A percentile compares a stretch with the other conserved stretches of the same genome.
Conservation (phyloP, 106 monocot species). For the Phalaenopsis aphrodite region DNA sequence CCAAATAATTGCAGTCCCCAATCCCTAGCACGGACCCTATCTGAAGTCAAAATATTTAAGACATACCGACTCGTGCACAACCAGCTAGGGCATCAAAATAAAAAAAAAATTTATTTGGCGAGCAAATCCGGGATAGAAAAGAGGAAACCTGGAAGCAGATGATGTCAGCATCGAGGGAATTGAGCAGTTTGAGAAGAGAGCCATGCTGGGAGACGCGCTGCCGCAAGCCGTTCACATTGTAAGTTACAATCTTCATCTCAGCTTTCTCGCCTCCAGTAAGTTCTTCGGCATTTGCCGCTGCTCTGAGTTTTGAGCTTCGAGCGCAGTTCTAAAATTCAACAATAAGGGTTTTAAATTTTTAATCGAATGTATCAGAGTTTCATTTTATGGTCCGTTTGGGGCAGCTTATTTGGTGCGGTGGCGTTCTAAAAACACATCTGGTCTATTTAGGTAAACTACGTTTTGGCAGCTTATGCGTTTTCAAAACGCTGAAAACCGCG, state of each 20-base stretch:
- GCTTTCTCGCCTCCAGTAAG: background rate
- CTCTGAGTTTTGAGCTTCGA: background rate
- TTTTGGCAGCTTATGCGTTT: too few species aligned
- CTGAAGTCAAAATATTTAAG: background rate
- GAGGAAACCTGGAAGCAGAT: conserved; percentile 81
- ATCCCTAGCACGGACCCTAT: background rate
- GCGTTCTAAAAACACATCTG: too few species aligned
- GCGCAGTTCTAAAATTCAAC: too few species aligned
- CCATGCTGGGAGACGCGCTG: conserved; percentile 88
- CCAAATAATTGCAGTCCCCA: background rate
- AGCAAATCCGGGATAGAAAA: background rate
- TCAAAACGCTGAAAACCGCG: too few species aligned
- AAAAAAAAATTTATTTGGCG: too few species aligned
- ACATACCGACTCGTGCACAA: background rate
- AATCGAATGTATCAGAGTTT: too few species aligned
- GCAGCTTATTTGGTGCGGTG: too few species aligned
- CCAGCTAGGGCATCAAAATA: too few species aligned
- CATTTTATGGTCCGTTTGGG: too few species aligned
- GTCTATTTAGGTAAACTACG: too few species aligned
- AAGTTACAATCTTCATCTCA: conserved; percentile 90
- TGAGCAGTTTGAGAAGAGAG: conserved; percentile 85
- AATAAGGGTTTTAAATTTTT: too few species aligned
- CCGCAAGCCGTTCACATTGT: conserved; percentile 93
- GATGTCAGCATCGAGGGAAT: conserved; percentile 92
- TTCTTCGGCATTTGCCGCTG: background rate